Base-by-base conservation (phyloP, 768 basidiomycete genomes). In the Xerocomellus amylosporus region DNA sequence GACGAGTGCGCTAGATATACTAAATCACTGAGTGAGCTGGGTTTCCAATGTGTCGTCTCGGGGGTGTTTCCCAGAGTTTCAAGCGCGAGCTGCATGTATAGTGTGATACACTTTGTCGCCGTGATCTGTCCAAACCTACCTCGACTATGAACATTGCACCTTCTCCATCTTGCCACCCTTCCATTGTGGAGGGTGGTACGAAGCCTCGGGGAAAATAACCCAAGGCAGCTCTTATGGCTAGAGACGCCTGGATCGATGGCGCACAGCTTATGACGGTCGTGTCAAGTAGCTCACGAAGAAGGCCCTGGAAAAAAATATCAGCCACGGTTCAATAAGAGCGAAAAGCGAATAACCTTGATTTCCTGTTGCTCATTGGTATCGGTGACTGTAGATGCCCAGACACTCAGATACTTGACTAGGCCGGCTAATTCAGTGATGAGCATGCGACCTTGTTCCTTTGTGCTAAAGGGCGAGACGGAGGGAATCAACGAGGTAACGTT, bases 171-270 rank as follows among this genome's bases (percentile, higher is more conserved):
- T 78, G 64, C 75, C 77, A 80, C 1, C 62, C 71, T 13, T 66
- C 50, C 40, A 61, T 51, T 14, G 68, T 53, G 15, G 66, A 58
- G 4, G 76, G 72, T 40, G 66, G 63, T 22, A 75, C 51, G 1
- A 75, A 73, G 28, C 79, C 68, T 15, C 78, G 74, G 8, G 85
- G 79, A 58, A 77, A 82, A 46, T 69, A 64, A 9, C 50, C 30
- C 59, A 77, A 74, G 41, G 84, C 79, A 8, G 74, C 72, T 47
- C 79, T 69, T 52, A 78, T 73, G 2, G 84, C 78, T 4, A 83
- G 65, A 10, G 64, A 74, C 2, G 75, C 71, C 31, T 76, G 71
- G 19, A 84, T 73, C 37, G 65, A 75, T 40, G 64, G 61, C 15
- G 74, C 67, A 56, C 70, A 79, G 10, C 58, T 58, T 3, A 71